Percentiles rank a stretch among this genome's conserved stretches.
phyloP scores from a whole-genome alignment of 2,329 filamentous ascomycete genomes.

The Cercospora brassicicola region DNA sequence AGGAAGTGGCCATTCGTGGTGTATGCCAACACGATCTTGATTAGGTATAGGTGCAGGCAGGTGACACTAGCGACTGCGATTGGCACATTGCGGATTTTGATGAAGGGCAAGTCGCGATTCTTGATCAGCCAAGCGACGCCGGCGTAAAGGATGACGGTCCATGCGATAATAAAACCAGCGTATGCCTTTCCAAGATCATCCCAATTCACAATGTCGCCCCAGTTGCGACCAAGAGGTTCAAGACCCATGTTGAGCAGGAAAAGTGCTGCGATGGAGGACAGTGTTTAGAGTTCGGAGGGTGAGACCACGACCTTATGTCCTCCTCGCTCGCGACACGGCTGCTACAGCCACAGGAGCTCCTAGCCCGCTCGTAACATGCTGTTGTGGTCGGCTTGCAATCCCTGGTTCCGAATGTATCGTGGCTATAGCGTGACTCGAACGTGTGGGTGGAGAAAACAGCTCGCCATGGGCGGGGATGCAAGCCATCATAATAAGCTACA shows the following conservation, averaged over 20 bases:
- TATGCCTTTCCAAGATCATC: conserved; percentile 30
- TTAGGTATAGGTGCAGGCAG: conserved; percentile 46
- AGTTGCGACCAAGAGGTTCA: conserved; percentile 30
- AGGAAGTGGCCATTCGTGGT: conserved; percentile 45
- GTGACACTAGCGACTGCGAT: conserved; percentile 27
- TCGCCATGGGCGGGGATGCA: conserved; percentile 1
- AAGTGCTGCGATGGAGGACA: background rate
- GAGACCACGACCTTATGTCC: background rate
- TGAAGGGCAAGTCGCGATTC: conserved; percentile 27
- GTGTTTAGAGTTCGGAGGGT: background rate
- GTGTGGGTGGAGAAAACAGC: conserved; percentile 1
- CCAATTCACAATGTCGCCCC: conserved; percentile 32
- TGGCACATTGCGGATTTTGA: conserved; percentile 32
- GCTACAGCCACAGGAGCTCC: conserved; percentile 3
- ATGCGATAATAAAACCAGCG: conserved; percentile 27
- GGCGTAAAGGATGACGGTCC: conserved; percentile 26
- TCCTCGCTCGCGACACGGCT: background rate
- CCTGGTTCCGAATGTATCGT: background rate
- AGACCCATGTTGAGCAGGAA: conserved; percentile 41
- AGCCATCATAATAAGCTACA: conserved; percentile 8
- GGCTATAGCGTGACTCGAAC: background rate
- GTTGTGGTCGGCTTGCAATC: conserved; percentile 3
- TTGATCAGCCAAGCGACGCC: conserved; percentile 27
- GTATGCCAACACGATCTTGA: conserved; percentile 46
- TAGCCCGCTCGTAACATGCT: conserved; percentile 4